phyloP scores from a whole-genome alignment of 305 asterid species.

The Stenogyne calaminthoides region DNA sequence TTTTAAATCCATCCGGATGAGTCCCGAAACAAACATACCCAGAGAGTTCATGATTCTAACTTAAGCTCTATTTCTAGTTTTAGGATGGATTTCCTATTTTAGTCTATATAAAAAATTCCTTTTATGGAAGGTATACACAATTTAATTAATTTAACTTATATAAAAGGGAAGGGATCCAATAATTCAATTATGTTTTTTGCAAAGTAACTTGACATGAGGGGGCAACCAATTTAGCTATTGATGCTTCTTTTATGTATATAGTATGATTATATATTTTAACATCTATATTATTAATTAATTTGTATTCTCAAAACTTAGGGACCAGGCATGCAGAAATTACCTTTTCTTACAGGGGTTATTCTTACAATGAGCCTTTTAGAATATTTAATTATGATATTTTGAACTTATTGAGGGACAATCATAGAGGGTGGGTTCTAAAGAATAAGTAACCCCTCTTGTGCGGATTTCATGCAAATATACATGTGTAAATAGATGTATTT shows the following conservation, averaged over 20 bases:
- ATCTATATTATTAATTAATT: constrained; percentile 24
- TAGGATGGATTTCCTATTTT: constrained; percentile 31
- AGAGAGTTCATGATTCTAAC: constrained; percentile 2
- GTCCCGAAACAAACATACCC: too few species aligned
- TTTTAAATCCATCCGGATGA: too few species aligned
- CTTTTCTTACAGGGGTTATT: constrained; percentile 43
- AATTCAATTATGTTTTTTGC: constrained; percentile 29
- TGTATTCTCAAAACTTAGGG: constrained; percentile 31
- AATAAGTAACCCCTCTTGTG: constrained; percentile 46
- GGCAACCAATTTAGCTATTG: constrained; percentile 28
- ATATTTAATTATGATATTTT: constrained; percentile 36
- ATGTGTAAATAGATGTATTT: neutral
- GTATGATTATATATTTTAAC: constrained; percentile 33
- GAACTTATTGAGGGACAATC: constrained; percentile 35
- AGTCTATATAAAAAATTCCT: constrained; percentile 29
- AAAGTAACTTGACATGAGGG: constrained; percentile 31
- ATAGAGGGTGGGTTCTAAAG: constrained; percentile 31
- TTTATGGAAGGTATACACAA: constrained; percentile 36
- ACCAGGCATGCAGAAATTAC: constrained; percentile 28
- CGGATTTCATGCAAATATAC: constrained; percentile 40
- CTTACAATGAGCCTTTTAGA: constrained; percentile 33
- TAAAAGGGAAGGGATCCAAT: constrained; percentile 34
- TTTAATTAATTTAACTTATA: constrained; percentile 20
- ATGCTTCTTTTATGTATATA: constrained; percentile 35
- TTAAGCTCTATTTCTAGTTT: constrained; percentile 10